These are phyloP conservation scores for Ailanthus altissimus DNA, from an alignment of 345 rosid species.

Conservation along the genomic window DNA sequence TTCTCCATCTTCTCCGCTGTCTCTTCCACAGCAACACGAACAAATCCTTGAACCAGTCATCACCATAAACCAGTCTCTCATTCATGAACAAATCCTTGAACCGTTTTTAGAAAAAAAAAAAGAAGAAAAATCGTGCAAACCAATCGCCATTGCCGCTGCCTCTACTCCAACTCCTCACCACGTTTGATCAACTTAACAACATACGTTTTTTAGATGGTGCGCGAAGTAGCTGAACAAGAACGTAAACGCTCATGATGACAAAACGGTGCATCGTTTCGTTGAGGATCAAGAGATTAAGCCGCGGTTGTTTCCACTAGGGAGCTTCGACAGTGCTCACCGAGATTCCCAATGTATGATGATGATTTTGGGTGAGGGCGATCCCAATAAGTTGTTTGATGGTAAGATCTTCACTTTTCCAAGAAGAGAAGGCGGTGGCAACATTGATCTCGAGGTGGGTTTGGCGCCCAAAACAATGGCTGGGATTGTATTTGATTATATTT, in stretches of 20 bases:
- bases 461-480: conserved; percentile 83
- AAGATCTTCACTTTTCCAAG: conserved; percentile 98
- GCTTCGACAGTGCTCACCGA: conserved; percentile 85
- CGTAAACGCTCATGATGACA: conserved; percentile 60
- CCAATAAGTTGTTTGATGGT: conserved; percentile 96
- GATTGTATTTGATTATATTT: conserved; percentile 63
- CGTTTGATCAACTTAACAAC: no score
- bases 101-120: no score
- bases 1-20: no score
- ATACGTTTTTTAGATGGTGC: no score
- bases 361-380: conserved; percentile 98
- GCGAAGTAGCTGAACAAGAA: conserved; percentile 66
- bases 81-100: no score
- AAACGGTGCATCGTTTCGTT: conserved; percentile 44
- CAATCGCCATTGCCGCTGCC: no score
- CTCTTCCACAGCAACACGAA: no score
- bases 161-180: no score
- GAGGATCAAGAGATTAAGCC: conserved; percentile 77
- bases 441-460: conserved; percentile 82
- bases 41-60: no score
- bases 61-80: no score
- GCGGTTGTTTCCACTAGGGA: conserved; percentile 80
- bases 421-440: conserved; percentile 67
- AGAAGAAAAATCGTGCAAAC: no score
- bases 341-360: conserved; percentile 93